phyloP scores from a whole-genome alignment of 306 rosid species.

The Malus sylvestris region DNA sequence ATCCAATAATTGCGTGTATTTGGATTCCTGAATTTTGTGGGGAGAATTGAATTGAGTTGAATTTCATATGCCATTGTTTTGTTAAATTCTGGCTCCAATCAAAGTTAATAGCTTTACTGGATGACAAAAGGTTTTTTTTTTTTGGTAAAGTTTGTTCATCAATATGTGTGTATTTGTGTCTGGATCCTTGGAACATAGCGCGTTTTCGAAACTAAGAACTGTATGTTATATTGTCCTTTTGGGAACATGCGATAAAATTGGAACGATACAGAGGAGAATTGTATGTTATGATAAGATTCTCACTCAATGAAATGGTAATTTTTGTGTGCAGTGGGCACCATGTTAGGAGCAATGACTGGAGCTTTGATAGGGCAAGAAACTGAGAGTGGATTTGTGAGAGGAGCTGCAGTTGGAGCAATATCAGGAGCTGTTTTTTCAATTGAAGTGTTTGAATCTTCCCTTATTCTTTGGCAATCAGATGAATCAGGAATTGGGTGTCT shows the following conservation, averaged over 20 bases:
- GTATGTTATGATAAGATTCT: constrained; percentile 1
- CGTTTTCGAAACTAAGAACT: background rate
- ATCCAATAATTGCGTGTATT: background rate
- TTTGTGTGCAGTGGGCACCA: constrained; percentile 75
- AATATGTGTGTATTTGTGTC: background rate
- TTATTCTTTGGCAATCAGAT: constrained; percentile 97
- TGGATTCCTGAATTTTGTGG: background rate
- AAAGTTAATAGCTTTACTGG: background rate
- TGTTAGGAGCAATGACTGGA: constrained; percentile 94
- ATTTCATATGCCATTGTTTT: constrained; percentile 15
- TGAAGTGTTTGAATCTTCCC: constrained; percentile 95
- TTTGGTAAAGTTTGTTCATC: background rate
- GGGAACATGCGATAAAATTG: background rate
- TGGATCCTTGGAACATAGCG: background rate
- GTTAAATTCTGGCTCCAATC: constrained; percentile 14
- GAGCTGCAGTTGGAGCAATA: constrained; percentile 98
- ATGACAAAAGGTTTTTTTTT: background rate
- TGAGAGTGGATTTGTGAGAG: constrained; percentile 95
- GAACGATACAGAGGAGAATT: background rate
- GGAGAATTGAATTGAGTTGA: constrained; percentile 9
- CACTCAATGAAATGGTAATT: constrained; percentile 1
- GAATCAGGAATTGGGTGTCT: constrained; percentile 97
- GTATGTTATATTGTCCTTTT: background rate
- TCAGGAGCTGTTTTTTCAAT: constrained; percentile 99
- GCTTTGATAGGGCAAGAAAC: constrained; percentile 99